Base-by-base conservation (phyloP, 2,329 filamentous ascomycete species). In the Colletotrichum sp. region DNA sequence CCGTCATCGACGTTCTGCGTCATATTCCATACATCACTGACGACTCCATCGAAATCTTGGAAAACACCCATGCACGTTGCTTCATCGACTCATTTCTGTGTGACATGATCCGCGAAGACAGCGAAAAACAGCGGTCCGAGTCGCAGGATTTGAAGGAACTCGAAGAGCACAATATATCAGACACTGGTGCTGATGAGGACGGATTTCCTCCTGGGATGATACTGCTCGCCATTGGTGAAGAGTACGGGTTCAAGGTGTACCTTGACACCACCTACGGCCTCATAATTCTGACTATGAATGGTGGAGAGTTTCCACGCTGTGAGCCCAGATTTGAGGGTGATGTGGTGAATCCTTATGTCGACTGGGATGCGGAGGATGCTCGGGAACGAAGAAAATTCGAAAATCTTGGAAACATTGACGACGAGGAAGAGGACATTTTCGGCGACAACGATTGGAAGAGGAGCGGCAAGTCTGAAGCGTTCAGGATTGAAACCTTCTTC, bases 311-410 rank as follows among this genome's bases (percentile, higher is more conserved):
- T n/a, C 39, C 39, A n/a, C 18, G 18, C 15, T 49, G 39, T n/a
- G 39, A 49, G 39, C 39, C 39, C 18, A 3, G 3, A 1, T n/a
- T 49, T n/a, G 18, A 49, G 39, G 39, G 39, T n/a, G 39, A 49
- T 49, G 9, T 10, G 5, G 2, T 3, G 4, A 49, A 49, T 49
- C 39, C 39, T 49, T n/a, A 49, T n/a, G 18, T 49, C 39, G 39
- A 49, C 39, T n/a, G 18, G 39, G 39, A n/a, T 49, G 39, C 39
- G 39, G 39, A 49, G 39, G 39, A 49, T 3, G 39, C 1, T 49
- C 39, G 3, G 2, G 39, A 49, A 49, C 18, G 2, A 49, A 1
- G 18, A 1, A n/a, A 3, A 49, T 12, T 49, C 0, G 18, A 2
- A 18, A 2, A 44, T 18, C 36, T 3, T 9, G 8, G 3, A 5